These are phyloP conservation scores for Zygoascus bituminiphila DNA, from an alignment of 805 yeast species.

Conservation along the genomic window DNA sequence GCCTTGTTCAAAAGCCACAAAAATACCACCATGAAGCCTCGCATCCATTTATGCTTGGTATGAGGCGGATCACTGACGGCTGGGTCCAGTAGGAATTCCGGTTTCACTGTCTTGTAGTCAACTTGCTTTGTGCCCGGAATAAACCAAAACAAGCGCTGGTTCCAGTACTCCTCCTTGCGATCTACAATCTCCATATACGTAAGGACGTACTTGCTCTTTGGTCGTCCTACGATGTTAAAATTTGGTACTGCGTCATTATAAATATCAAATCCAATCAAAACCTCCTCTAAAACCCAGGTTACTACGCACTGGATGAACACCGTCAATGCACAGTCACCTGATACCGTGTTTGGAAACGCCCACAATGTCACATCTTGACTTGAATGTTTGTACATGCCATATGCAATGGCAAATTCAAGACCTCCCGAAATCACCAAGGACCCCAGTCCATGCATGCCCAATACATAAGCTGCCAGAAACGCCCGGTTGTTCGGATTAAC, in stretches of 20 bases:
- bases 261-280: not conserved
- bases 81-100: not conserved
- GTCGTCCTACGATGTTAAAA: not conserved
- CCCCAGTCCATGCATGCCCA: slow-evolving; percentile 1
- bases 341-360: slow-evolving; percentile 2
- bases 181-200: not conserved
- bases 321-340: slow-evolving; percentile 4
- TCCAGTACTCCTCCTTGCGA: not conserved
- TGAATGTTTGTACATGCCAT: slow-evolving; percentile 4
- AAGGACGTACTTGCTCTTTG: not conserved
- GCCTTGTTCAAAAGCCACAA: slow-evolving; percentile 3
- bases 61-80: not conserved
- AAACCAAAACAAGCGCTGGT: not conserved
- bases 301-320: slow-evolving; percentile 3
- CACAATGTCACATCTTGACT: not conserved
- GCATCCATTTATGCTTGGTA: not conserved
- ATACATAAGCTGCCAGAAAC: not conserved
- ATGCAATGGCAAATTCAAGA: slow-evolving; percentile 2
- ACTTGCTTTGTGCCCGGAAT: not conserved
- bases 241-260: not conserved
- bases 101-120: not conserved
- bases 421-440: slow-evolving; percentile 3
- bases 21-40: not conserved
- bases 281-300: slow-evolving; percentile 3
- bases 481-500: not conserved